Conservation (phyloP, 345 rosid species). For the Moricandia moricandioides region DNA sequence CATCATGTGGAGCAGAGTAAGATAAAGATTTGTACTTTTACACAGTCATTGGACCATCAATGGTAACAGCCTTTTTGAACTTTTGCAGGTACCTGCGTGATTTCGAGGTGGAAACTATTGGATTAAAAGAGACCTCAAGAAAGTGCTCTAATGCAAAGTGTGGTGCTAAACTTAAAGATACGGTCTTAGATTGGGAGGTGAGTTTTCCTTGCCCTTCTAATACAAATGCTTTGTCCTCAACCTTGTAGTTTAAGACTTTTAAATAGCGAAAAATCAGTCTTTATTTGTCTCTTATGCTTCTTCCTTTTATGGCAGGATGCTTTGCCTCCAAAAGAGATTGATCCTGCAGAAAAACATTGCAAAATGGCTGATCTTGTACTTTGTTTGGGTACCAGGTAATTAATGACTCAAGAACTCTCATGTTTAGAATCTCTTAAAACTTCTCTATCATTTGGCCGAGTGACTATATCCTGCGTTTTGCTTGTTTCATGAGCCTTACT, state of each 20-base stretch:
- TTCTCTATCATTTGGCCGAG: not conserved
- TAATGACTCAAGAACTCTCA: slow-evolving; percentile 10
- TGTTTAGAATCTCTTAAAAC: not conserved
- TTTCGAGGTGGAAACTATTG: slow-evolving; percentile 94
- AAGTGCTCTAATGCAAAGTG: slow-evolving; percentile 69
- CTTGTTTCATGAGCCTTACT: slow-evolving; percentile 14
- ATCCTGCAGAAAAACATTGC: slow-evolving; percentile 86
- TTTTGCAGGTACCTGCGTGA: slow-evolving; percentile 79
- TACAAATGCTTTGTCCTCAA: not conserved
- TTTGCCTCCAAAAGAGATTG: slow-evolving; percentile 79
- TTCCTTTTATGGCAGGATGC: slow-evolving; percentile 62
- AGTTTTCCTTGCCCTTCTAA: not conserved
- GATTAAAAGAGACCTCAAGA: slow-evolving; percentile 86
- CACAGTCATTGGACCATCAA: not conserved
- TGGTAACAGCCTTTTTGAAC: slow-evolving; percentile 8
- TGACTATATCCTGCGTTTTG: not conserved
- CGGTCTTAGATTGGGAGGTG: slow-evolving; percentile 99
- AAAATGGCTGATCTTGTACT: slow-evolving; percentile 85
- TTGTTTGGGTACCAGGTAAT: slow-evolving; percentile 92
- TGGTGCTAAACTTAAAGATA: slow-evolving; percentile 81
- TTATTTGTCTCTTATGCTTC: not conserved
- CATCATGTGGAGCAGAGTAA: slow-evolving; percentile 85
- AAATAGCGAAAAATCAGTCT: not conserved
- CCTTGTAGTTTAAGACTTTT: not conserved
- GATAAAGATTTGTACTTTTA: slow-evolving; percentile 18